A percentile compares a stretch with the other conserved stretches of the same genome.
These are phyloP conservation scores for Irpex rosettiformis DNA, from an alignment of 1,284 basidiomycete genomes.

Conservation along the genomic window DNA sequence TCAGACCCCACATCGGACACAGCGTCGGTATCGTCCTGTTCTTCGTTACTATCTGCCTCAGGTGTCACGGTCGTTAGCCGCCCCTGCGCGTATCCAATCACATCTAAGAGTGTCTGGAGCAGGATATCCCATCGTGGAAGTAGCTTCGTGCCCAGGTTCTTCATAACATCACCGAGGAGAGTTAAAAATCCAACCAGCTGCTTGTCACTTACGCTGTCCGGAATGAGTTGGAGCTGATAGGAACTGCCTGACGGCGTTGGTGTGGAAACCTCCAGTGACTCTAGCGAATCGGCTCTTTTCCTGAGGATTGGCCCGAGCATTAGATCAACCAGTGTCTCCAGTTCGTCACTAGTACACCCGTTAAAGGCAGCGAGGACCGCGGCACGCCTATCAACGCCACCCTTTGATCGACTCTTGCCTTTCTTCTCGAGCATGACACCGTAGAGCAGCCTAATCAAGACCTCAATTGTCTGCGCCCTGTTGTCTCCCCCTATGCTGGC, in stretches of 20 bases:
- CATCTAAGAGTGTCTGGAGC: slow-evolving; percentile 61
- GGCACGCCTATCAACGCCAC: slow-evolving; percentile 68
- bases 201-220: slow-evolving; percentile 47
- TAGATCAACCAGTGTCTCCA: slow-evolving; percentile 78
- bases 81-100: slow-evolving; percentile 65
- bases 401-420: slow-evolving; percentile 52
- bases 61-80: slow-evolving; percentile 37
- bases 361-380: slow-evolving; percentile 77
- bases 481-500: slow-evolving; percentile 60
- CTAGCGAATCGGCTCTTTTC: background rate
- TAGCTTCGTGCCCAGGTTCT: slow-evolving; percentile 74
- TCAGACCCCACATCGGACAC: slow-evolving; percentile 24
- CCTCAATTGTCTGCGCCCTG: slow-evolving; percentile 66
- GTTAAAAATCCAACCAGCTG: slow-evolving; percentile 84
- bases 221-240: slow-evolving; percentile 26
- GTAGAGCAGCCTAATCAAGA: slow-evolving; percentile 80
- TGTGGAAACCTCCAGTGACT: slow-evolving; percentile 27
- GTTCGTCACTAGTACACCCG: slow-evolving; percentile 72
- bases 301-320: slow-evolving; percentile 79
- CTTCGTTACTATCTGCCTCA: slow-evolving; percentile 35
- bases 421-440: slow-evolving; percentile 86
- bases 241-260: slow-evolving; percentile 13
- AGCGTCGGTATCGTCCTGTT: slow-evolving; percentile 34
- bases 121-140: slow-evolving; percentile 71
- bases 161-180: slow-evolving; percentile 81